Percentiles rank a stretch among this genome's conserved stretches.
phyloP scores from a whole-genome alignment of 83 land plant species.

The Diphasiastrum complanatum region DNA sequence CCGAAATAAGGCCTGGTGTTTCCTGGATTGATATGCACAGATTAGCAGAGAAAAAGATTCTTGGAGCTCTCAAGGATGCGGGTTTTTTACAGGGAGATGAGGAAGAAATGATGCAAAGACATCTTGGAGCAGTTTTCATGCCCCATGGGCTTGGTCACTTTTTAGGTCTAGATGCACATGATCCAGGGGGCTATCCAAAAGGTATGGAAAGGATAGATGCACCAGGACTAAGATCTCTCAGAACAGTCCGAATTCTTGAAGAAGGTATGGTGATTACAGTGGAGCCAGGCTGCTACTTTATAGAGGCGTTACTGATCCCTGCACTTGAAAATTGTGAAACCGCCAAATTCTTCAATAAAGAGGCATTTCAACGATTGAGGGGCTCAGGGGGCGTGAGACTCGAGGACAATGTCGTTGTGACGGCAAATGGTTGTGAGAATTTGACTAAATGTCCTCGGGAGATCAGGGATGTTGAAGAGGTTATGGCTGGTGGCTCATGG shows the following conservation, averaged over 20 bases:
- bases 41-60: slow-evolving; percentile 69
- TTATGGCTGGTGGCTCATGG: slow-evolving; percentile 89
- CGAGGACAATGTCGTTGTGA: slow-evolving; percentile 89
- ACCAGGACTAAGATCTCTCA: slow-evolving; percentile 70
- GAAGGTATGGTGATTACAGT: slow-evolving; percentile 98
- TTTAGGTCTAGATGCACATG: slow-evolving; percentile 93
- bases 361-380: slow-evolving; percentile 40
- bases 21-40: slow-evolving; percentile 97
- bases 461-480: slow-evolving; percentile 75
- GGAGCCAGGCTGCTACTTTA: slow-evolving; percentile 96
- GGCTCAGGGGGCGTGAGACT: slow-evolving; percentile 83
- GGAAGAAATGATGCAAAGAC: slow-evolving; percentile 64
- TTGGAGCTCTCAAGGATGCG: slow-evolving; percentile 48
- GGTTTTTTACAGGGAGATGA: slow-evolving; percentile 54
- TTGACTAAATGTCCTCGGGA: slow-evolving; percentile 79
- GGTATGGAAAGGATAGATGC: slow-evolving; percentile 66
- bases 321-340: slow-evolving; percentile 58
- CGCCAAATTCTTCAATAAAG: slow-evolving; percentile 51
- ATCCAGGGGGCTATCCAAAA: slow-evolving; percentile 85
- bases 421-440: slow-evolving; percentile 77
- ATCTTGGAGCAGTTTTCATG: slow-evolving; percentile 94
- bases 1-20: slow-evolving; percentile 75
- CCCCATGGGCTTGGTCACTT: slow-evolving; percentile 98
- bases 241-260: slow-evolving; percentile 64
- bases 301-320: slow-evolving; percentile 55